These are phyloP conservation scores for Trematosphaeria pertusa DNA, from an alignment of 2,329 filamentous ascomycete genomes.

Conservation along the genomic window DNA sequence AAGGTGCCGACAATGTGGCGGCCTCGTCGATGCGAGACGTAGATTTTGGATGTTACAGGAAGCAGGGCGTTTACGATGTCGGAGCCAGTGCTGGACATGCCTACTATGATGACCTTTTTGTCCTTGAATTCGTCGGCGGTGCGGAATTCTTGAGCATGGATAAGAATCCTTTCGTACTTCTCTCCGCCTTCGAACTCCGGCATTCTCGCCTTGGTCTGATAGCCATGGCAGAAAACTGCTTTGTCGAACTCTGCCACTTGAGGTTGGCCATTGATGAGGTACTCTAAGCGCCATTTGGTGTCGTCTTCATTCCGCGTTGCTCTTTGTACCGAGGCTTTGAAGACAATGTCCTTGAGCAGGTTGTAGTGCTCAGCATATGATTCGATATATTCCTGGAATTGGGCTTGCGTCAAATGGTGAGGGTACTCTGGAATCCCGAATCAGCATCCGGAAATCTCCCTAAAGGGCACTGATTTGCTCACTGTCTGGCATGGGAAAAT, in stretches of 20 bases:
- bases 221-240: conserved; percentile 42
- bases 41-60: conserved; percentile 48
- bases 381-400: conserved; percentile 51
- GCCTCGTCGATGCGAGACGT: conserved; percentile 53
- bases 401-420: conserved; percentile 25
- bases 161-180: conserved; percentile 47
- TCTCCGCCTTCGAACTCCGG: conserved; percentile 48
- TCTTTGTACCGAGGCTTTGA: conserved; percentile 41
- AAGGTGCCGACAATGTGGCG: conserved; percentile 43
- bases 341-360: conserved; percentile 44
- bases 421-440: conserved; percentile 12
- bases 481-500: conserved; percentile 54
- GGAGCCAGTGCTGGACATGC: conserved; percentile 50
- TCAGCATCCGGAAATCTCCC: background rate
- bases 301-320: conserved; percentile 35
- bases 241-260: conserved; percentile 40
- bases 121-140: conserved; percentile 47
- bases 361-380: conserved; percentile 51
- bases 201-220: conserved; percentile 46
- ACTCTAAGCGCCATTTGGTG: conserved; percentile 43
- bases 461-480: conserved; percentile 20
- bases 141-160: conserved; percentile 41
- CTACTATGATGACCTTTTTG: conserved; percentile 55
- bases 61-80: conserved; percentile 48
- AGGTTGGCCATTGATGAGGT: conserved; percentile 27